Evolutionary conservation across 768 basidiomycete species (phyloP).

Genomic region (Pseudohyphozyma bogoriensis): DNA sequence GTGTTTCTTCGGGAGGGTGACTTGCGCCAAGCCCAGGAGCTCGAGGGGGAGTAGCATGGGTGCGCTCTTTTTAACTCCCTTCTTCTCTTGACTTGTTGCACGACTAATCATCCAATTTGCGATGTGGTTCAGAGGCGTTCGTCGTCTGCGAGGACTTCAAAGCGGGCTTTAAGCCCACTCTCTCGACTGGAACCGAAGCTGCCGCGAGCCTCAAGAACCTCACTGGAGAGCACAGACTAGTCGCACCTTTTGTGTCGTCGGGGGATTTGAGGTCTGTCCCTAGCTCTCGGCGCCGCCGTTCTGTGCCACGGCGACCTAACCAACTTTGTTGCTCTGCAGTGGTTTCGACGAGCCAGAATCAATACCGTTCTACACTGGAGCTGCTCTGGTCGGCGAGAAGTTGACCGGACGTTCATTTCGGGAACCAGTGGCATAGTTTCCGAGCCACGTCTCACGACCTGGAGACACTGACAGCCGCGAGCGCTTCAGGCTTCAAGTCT

Average conservation of each 20-base stretch:
- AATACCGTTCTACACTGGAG: conserved; percentile 28
- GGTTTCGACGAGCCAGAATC: conserved; percentile 32
- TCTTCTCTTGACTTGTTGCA: not conserved
- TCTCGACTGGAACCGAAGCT: conserved; percentile 18
- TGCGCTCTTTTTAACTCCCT: conserved; percentile 21
- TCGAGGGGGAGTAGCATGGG: conserved; percentile 42
- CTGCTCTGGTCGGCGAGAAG: too few relatives aligned
- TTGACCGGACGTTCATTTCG: too few relatives aligned
- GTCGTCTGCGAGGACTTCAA: conserved; percentile 41
- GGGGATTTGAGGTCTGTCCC: conserved; percentile 32
- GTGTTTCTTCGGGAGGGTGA: conserved; percentile 41
- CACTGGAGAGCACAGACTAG: conserved; percentile 25
- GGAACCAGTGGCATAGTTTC: too few relatives aligned
- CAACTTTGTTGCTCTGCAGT: conserved; percentile 10
- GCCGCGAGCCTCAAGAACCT: conserved; percentile 4
- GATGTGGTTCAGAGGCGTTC: conserved; percentile 40
- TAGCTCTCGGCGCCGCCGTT: too few relatives aligned
- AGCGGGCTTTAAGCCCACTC: conserved; percentile 27
- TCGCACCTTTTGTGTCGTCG: conserved; percentile 34
- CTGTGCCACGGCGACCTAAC: too few relatives aligned
- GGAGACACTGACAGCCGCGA: too few relatives aligned
- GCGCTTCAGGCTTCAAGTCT: too few relatives aligned
- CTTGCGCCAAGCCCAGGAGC: conserved; percentile 42
- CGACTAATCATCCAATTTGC: too few relatives aligned
- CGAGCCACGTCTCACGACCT: too few relatives aligned